Base-by-base conservation (phyloP, 345 rosid genomes). In the Pistacia atlantica region DNA sequence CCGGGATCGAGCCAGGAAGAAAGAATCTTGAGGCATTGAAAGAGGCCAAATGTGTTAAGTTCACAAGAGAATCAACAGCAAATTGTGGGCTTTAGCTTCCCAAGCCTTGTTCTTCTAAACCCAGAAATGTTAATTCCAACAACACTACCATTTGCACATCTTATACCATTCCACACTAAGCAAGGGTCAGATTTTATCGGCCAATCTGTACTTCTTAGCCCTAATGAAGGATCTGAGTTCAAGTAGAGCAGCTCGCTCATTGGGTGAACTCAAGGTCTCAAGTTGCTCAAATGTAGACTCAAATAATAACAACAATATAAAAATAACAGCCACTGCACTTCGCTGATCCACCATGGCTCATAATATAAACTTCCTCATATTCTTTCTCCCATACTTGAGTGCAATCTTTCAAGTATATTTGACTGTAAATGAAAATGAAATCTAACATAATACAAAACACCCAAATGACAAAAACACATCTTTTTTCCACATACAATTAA, bases 101-200 rank as follows among this genome's bases (percentile, higher is more conserved):
- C 98, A 73, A 88, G 1, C 72, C 97, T 85, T 4, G 99, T 94
- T 77, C 99, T 92, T 70, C 84, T 82, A 66, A 97, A 97, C 81
- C 97, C 97, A 13, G 97, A 94, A 76, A 97, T 86, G 79, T 90
- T 85, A 81, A 97, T 90, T 71, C 83, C 93, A 67, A 76, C 64
- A 56, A 97, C 91, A 72, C 87, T 88, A 5, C 98, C 93, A 71
- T 88, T 86, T 4, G 20, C 60, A 77, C 99, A 97, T 20, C 31
- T 74, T 67, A 97, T 78, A 11, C 99, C 99, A 8, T 22, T 83
- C 99, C 99, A 97, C 11, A 6, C 55, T 20, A 59, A 55, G 80
- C 99, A 97, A 75, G 97, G 99, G 73, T 92, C 93, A 5, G 84
- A 85, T 83, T 94, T 97, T 17, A 78, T 87, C 13, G 99, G 99